Conservation (phyloP, 257 asterid species). For the Solanum arcanum region DNA sequence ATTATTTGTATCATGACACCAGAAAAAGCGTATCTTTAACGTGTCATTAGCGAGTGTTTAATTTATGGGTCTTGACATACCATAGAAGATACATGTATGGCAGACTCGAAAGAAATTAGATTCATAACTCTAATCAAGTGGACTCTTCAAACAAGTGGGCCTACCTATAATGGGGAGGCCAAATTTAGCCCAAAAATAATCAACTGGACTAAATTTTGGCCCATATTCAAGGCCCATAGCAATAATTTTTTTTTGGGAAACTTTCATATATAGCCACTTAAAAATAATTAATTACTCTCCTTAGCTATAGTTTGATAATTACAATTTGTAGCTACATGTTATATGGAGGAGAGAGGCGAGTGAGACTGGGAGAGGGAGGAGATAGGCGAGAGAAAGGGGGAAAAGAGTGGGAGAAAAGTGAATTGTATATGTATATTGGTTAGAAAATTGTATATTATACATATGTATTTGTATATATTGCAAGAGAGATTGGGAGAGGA, state of each 20-base stretch:
- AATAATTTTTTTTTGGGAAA: background rate
- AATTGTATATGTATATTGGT: too few relatives aligned
- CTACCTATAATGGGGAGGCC: background rate
- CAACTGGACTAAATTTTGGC: background rate
- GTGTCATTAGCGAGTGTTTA: background rate
- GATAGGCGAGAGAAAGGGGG: too few relatives aligned
- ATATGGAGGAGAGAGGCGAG: too few relatives aligned
- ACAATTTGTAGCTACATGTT: too few relatives aligned
- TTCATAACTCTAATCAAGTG: background rate
- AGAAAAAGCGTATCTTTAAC: background rate
- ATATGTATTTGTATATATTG: too few relatives aligned
- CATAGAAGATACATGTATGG: background rate
- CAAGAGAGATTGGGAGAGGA: too few relatives aligned
- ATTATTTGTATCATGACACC: background rate
- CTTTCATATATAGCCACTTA: too few relatives aligned
- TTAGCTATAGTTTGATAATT: too few relatives aligned
- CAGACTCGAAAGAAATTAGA: background rate
- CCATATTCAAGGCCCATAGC: background rate
- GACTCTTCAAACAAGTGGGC: background rate
- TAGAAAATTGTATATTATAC: too few relatives aligned
- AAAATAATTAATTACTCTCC: too few relatives aligned
- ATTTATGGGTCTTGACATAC: background rate
- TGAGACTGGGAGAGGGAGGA: too few relatives aligned
- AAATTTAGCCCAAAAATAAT: background rate
- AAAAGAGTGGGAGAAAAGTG: too few relatives aligned